These are phyloP conservation scores for Perkinsus chesapeaki DNA, from an alignment of 169 alveolate species.

Conservation along the genomic window DNA sequence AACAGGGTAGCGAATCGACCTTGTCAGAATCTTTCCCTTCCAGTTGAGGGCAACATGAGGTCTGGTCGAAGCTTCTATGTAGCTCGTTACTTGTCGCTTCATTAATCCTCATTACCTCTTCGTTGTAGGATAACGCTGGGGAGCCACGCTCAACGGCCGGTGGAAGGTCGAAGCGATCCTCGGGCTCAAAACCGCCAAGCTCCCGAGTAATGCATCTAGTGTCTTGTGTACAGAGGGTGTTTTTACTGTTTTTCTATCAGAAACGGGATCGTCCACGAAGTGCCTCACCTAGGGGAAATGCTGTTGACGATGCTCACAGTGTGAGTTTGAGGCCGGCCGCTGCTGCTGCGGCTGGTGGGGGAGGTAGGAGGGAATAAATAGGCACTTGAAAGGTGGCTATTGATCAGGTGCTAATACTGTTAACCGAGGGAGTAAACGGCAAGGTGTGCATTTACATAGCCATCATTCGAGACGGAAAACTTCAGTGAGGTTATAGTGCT, in stretches of 20 bases:
- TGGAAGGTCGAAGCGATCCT: background rate
- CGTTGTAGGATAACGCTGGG: background rate
- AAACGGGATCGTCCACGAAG: background rate
- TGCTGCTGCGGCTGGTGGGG: background rate
- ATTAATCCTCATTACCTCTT: background rate
- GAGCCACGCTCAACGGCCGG: background rate
- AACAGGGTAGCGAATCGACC: background rate
- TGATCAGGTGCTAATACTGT: no score
- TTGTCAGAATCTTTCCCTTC: background rate
- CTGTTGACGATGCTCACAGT: background rate
- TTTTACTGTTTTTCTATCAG: background rate
- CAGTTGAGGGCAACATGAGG: background rate
- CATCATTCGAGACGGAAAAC: background rate
- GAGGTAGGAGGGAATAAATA: background rate
- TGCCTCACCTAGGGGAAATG: background rate
- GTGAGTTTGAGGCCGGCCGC: background rate
- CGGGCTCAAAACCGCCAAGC: background rate
- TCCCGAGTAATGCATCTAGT: background rate
- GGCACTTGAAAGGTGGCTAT: background rate
- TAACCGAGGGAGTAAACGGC: background rate
- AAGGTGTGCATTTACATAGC: background rate
- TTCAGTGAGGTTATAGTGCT: no score
- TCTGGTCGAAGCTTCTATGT: background rate
- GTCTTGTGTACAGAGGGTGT: no score
- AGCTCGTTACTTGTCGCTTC: background rate